Evolutionary conservation across 345 rosid species (phyloP), one percentile per base, ranked within the genome.

Genomic region (Populus tremula): DNA sequence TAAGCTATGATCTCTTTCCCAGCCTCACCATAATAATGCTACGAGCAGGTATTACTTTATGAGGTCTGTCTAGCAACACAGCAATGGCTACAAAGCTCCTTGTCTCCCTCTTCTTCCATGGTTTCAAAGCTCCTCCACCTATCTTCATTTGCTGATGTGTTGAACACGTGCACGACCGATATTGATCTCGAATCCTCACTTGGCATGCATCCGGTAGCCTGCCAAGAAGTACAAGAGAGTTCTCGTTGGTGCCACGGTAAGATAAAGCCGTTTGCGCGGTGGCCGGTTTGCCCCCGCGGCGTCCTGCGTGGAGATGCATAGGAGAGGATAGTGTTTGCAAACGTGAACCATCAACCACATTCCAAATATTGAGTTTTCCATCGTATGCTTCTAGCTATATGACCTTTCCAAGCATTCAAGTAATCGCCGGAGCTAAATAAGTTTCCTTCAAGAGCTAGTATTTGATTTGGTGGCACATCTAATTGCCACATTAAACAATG

Each of bases 361-460:
- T 81, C 93, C 89, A 88, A 45, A 87, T 79, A 67, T 82, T 86
- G 0, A 86, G 83, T n/a, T 77, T 69, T 10, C 82, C 87, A 36
- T 86, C 89, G 2, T 86, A 90, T 0, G 78, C 73, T 36, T 88
- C 91, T n/a, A n/a, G n/a, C n/a, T 2, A 88, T 86, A 53, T 85
- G 92, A 8, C 91, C 91, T 66, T 90, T 90, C 90, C 94, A 88
- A 0, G 87, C 79, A 3, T 85, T 85, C 27, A 88, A 76, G 67
- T 90, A 88, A 47, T 90, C 93, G 0, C 89, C 91, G 0, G 89
- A 87, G 80, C 89, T 90, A 67, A 85, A 87, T 5, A 87, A 70
- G 68, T 53, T 81, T 10, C 72, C 84, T 17, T 77, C 53, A 23
- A 87, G 75, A 0, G 62, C 81, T 3, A 85, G 88, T 25, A 87